Percentiles rank a stretch among this genome's conserved stretches.
These are phyloP conservation scores for Wickerhamomyces hampshirensis DNA, from an alignment of 805 yeast genomes.

Conservation along the genomic window DNA sequence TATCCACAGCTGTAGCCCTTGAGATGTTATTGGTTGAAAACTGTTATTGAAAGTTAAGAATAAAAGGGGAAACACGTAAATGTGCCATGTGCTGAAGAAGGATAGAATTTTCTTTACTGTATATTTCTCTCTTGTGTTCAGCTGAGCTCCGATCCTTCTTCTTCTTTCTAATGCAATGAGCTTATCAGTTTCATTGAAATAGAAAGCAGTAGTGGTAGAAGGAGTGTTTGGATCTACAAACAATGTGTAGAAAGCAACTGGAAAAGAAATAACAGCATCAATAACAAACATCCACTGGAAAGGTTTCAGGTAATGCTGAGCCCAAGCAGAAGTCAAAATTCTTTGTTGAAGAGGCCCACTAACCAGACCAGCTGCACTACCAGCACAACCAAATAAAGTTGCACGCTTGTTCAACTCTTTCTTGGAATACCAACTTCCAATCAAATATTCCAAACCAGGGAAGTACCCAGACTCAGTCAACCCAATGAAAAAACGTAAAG, in stretches of 20 bases:
- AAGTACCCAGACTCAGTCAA: constrained; percentile 40
- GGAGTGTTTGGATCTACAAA: constrained; percentile 39
- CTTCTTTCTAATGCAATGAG: constrained; percentile 43
- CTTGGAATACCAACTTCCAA: constrained; percentile 29
- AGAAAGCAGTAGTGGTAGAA: constrained; percentile 34
- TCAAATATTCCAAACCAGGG: constrained; percentile 18
- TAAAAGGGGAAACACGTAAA: constrained; percentile 36
- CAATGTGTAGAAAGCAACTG: constrained; percentile 40
- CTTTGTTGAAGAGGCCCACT: constrained; percentile 33
- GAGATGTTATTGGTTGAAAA: constrained; percentile 31
- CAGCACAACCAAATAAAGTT: constrained; percentile 26
- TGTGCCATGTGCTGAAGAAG: constrained; percentile 46
- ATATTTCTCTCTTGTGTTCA: constrained; percentile 37
- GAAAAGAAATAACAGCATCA: constrained; percentile 35
- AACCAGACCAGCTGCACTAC: constrained; percentile 28
- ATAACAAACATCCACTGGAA: constrained; percentile 40
- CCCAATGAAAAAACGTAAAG: constrained; percentile 33
- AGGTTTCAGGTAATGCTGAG: constrained; percentile 21
- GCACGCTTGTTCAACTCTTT: constrained; percentile 29
- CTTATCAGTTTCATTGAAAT: constrained; percentile 24
- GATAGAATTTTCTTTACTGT: constrained; percentile 35
- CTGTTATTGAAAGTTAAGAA: constrained; percentile 20
- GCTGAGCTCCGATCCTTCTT: constrained; percentile 36
- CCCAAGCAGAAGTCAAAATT: constrained; percentile 21
- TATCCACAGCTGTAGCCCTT: constrained; percentile 45